These are phyloP conservation scores for Aspergillus fumigatus DNA, from an alignment of 2,329 filamentous ascomycete species.

Conservation along the genomic window DNA sequence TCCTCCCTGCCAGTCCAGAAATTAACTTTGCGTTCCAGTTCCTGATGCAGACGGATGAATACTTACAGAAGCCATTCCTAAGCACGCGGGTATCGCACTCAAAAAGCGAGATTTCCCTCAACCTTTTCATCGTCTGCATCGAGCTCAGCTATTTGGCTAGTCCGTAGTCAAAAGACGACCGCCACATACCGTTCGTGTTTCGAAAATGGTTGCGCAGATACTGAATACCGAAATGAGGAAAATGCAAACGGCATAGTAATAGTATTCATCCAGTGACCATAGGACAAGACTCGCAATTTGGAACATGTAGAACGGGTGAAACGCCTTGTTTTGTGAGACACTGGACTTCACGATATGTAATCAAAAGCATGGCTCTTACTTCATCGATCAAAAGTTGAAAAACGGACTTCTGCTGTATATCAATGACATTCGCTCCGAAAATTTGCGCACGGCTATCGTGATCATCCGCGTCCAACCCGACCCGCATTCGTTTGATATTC, in stretches of 20 bases:
- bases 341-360: neutral
- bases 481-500: constrained; percentile 67
- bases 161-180: neutral
- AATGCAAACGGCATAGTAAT: constrained; percentile 94
- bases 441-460: constrained; percentile 76
- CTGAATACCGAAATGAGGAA: constrained; percentile 92
- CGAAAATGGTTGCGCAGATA: constrained; percentile 81
- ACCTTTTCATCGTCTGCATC: constrained; percentile 72
- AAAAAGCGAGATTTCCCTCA: constrained; percentile 88
- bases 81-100: constrained; percentile 93
- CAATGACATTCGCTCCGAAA: constrained; percentile 86
- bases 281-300: constrained; percentile 90
- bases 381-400: constrained; percentile 84
- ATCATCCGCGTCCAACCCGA: constrained; percentile 83
- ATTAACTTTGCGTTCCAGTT: constrained; percentile 1
- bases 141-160: constrained; percentile 11
- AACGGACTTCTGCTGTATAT: constrained; percentile 85
- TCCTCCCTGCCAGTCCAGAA: constrained; percentile 60
- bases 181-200: constrained; percentile 71
- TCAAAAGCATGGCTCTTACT: constrained; percentile 41
- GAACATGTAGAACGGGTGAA: constrained; percentile 98
- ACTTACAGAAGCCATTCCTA: constrained; percentile 85
- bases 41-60: neutral
- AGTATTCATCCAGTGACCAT: constrained; percentile 95
- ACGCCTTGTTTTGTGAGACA: constrained; percentile 52